phyloP scores from a whole-genome alignment of 495 filamentous ascomycete genomes.

The Aspergillus avenaceus region DNA sequence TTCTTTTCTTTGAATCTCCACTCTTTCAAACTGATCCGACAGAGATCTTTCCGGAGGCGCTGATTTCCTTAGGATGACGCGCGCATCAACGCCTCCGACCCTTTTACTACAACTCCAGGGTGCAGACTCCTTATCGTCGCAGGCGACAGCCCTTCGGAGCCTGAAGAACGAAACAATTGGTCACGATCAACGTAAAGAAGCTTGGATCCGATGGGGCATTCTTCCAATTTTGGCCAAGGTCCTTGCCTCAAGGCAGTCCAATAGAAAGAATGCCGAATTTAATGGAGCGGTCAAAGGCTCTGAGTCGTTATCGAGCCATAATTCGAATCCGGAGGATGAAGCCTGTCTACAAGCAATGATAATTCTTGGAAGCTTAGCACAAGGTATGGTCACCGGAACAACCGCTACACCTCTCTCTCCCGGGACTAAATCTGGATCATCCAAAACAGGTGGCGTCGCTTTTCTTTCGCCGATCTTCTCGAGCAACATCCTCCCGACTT shows the following conservation, averaged over 20 bases:
- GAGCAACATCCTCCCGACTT: constrained; percentile 56
- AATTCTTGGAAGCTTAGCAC: constrained; percentile 75
- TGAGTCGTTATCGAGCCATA: constrained; percentile 12
- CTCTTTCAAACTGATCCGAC: background rate
- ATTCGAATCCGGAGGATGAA: constrained; percentile 55
- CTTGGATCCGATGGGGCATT: constrained; percentile 65
- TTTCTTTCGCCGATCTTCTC: constrained; percentile 73
- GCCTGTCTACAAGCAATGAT: constrained; percentile 75
- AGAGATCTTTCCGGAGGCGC: constrained; percentile 24
- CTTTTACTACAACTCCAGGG: constrained; percentile 60
- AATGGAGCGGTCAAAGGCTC: constrained; percentile 26
- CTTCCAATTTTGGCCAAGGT: constrained; percentile 63
- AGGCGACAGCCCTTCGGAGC: constrained; percentile 59
- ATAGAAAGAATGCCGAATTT: constrained; percentile 36
- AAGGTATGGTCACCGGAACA: too few species aligned
- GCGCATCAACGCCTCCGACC: constrained; percentile 47
- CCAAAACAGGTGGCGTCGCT: constrained; percentile 66
- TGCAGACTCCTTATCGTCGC: constrained; percentile 55
- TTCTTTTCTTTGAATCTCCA: background rate
- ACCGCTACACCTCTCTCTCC: too few species aligned
- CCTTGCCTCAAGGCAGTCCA: constrained; percentile 36
- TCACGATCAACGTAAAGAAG: constrained; percentile 80
- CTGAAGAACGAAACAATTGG: constrained; percentile 90
- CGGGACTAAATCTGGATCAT: too few species aligned
- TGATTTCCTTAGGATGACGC: constrained; percentile 43